A percentile compares a stretch with the other conserved stretches of the same genome.
Evolutionary conservation across 2,329 filamentous ascomycete species (phyloP).

Genomic region (Nigrospora sphaerica): DNA sequence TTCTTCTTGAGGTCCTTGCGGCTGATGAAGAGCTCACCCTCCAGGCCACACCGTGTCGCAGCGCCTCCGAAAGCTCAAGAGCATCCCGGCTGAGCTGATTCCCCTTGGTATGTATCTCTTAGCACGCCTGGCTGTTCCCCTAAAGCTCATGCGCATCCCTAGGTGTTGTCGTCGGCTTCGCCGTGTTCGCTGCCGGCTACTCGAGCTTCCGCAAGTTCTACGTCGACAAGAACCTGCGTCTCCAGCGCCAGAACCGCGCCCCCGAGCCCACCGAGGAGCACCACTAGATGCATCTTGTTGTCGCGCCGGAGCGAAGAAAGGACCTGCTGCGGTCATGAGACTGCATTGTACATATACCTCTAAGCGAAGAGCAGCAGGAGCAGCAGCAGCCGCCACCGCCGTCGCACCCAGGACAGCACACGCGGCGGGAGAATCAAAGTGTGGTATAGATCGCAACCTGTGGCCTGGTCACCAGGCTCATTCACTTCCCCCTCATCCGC

Average conservation of each 20-base stretch:
- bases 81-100: slow-evolving; percentile 87
- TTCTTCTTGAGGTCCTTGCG: no score
- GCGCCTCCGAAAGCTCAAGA: slow-evolving; percentile 81
- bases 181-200: slow-evolving; percentile 74
- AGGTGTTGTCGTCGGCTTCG: slow-evolving; percentile 85
- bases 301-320: no score
- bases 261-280: slow-evolving; percentile 28
- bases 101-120: slow-evolving; percentile 69
- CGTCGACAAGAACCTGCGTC: slow-evolving; percentile 87
- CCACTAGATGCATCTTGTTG: slow-evolving; percentile 19
- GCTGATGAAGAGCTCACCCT: no score
- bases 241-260: slow-evolving; percentile 61
- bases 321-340: no score
- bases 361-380: background rate
- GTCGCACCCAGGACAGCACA: no score
- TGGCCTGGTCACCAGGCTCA: background rate
- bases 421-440: background rate
- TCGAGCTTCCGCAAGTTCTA: slow-evolving; percentile 75
- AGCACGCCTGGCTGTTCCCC: slow-evolving; percentile 1
- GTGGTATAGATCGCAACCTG: background rate
- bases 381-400: no score
- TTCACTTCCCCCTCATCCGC: slow-evolving; percentile 8
- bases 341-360: slow-evolving; percentile 3
- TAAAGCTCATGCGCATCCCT: slow-evolving; percentile 13
- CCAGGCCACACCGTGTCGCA: slow-evolving; percentile 94